Conservation (phyloP, 257 asterid genomes). For the Jasminum sambac region DNA sequence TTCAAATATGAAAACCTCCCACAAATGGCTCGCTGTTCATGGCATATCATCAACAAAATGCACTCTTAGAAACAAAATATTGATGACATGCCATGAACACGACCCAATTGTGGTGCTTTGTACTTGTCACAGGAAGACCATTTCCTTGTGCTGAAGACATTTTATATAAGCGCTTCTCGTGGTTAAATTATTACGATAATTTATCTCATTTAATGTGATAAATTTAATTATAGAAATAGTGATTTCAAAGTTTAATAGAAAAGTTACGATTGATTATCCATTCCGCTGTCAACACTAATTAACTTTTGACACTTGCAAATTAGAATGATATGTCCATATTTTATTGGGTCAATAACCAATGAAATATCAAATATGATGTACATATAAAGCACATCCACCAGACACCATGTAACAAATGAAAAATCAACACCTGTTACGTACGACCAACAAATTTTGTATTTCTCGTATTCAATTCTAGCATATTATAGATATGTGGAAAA, state of each 20-base stretch:
- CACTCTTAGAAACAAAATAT: not conserved
- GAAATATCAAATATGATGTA: not conserved
- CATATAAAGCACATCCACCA: no score
- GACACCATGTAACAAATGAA: not conserved
- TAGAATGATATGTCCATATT: not conserved
- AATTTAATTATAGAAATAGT: not conserved
- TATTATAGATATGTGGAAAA: no score
- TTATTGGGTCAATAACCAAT: not conserved
- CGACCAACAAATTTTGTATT: not conserved
- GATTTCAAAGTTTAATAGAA: not conserved
- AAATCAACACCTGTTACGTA: not conserved
- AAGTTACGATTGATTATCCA: not conserved
- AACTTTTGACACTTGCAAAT: not conserved
- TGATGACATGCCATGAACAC: constrained; percentile 22
- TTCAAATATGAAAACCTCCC: not conserved
- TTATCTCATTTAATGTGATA: not conserved
- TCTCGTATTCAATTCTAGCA: no score
- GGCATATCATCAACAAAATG: constrained; percentile 15
- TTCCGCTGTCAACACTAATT: not conserved
- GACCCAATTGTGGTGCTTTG: constrained; percentile 8
- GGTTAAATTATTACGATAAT: not conserved
- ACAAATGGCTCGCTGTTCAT: constrained; percentile 20
- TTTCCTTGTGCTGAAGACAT: constrained; percentile 4
- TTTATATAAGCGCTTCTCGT: not conserved
- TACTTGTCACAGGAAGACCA: not conserved